Conservation (phyloP, 495 filamentous ascomycete species). For the Podospora comata region DNA sequence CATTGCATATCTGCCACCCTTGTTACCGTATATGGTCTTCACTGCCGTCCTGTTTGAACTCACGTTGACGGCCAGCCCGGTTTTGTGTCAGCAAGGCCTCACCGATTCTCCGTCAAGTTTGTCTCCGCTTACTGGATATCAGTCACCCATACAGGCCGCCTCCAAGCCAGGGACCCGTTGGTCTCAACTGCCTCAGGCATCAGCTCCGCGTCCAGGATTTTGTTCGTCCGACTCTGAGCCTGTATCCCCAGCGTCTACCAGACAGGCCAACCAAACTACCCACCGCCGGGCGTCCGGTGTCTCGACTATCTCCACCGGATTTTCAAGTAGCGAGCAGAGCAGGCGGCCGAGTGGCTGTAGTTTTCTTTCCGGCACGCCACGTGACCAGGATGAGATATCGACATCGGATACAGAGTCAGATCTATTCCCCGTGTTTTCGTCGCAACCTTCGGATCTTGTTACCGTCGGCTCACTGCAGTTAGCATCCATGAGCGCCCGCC, state of each 20-base stretch:
- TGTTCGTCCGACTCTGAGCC: conserved; percentile 3
- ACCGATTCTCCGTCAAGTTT: conserved; percentile 11
- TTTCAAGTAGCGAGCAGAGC: background rate
- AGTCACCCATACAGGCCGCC: background rate
- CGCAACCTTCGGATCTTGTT: conserved; percentile 28
- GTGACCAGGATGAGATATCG: conserved; percentile 14
- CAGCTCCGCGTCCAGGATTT: background rate
- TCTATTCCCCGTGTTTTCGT: conserved; percentile 22
- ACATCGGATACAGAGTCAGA: conserved; percentile 12
- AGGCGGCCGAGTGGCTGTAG: conserved; percentile 13
- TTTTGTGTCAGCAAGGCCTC: background rate
- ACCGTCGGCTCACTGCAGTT: conserved; percentile 31
- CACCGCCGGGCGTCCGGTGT: conserved; percentile 15
- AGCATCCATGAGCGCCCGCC: conserved; percentile 26
- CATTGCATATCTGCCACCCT: conserved; percentile 16
- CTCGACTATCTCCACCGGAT: conserved; percentile 10
- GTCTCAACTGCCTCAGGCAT: background rate
- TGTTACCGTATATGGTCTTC: conserved; percentile 29
- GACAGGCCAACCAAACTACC: conserved; percentile 9
- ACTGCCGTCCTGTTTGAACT: conserved; percentile 26
- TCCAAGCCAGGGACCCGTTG: background rate
- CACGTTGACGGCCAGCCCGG: conserved; percentile 12
- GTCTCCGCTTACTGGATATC: conserved; percentile 1
- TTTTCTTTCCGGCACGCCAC: conserved; percentile 5
- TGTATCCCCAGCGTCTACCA: conserved; percentile 15